These are phyloP conservation scores for Senna siamea DNA, from an alignment of 306 rosid genomes.

Conservation along the genomic window DNA sequence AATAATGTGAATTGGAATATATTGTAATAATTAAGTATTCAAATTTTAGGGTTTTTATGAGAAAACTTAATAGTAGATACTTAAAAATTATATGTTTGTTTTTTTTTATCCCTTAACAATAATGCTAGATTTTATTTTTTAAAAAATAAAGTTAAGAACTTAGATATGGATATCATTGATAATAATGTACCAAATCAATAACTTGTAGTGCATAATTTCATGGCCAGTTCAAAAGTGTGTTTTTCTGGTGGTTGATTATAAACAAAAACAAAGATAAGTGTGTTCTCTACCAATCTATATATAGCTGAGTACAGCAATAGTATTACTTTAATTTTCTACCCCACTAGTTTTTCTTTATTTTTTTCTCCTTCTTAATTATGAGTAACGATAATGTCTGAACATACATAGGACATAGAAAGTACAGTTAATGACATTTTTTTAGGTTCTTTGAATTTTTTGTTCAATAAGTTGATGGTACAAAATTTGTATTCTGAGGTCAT, in stretches of 20 bases:
- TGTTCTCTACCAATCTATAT: not conserved
- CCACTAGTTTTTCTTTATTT: not conserved
- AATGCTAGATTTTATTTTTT: not conserved
- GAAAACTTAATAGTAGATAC: too few species aligned
- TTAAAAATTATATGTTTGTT: too few species aligned
- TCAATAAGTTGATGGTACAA: constrained; percentile 21
- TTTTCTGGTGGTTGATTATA: not conserved
- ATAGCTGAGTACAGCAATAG: not conserved
- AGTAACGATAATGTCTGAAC: constrained; percentile 22
- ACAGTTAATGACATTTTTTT: constrained; percentile 25
- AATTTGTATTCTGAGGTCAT: constrained; percentile 35
- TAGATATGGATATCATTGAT: not conserved
- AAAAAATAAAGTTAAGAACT: not conserved
- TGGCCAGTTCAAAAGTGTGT: not conserved
- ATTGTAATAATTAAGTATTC: too few species aligned
- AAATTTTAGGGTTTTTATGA: too few species aligned
- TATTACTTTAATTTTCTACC: not conserved
- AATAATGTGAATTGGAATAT: too few species aligned
- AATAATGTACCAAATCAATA: not conserved
- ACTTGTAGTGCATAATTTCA: not conserved
- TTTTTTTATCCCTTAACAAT: not conserved
- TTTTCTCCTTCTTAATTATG: not conserved
- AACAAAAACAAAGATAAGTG: too few species aligned
- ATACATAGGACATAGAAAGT: constrained; percentile 35
- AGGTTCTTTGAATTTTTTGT: constrained; percentile 26